Conservation (phyloP, 1,284 basidiomycete genomes). For the Clitocybe nebularis region DNA sequence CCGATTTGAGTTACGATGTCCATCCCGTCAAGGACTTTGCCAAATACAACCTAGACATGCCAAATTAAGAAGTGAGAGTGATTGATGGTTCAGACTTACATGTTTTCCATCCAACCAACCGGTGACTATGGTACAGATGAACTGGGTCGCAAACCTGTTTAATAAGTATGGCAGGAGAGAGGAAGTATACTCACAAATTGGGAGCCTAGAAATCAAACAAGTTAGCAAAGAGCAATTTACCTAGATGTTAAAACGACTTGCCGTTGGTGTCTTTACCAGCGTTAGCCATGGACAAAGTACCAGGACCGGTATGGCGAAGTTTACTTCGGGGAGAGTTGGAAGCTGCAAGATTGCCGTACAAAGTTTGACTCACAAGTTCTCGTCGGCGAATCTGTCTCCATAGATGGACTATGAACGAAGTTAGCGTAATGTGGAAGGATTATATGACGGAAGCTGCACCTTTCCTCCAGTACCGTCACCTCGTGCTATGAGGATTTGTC, state of each 20-base stretch:
- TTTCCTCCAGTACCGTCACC: conserved; percentile 97
- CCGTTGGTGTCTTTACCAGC: conserved; percentile 85
- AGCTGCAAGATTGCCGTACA: background rate
- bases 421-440: background rate
- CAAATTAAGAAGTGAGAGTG: conserved; percentile 7
- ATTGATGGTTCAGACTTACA: conserved; percentile 34
- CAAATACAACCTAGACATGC: conserved; percentile 77
- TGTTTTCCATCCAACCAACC: conserved; percentile 77
- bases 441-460: conserved; percentile 26
- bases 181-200: conserved; percentile 63
- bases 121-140: conserved; percentile 79
- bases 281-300: conserved; percentile 92
- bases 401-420: conserved; percentile 70
- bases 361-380: conserved; percentile 77
- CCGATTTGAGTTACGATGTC: conserved; percentile 76
- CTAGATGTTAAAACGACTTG: conserved; percentile 24
- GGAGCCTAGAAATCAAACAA: conserved; percentile 61
- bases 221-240: background rate
- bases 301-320: conserved; percentile 84
- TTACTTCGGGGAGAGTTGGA: conserved; percentile 46
- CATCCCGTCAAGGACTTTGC: conserved; percentile 87
- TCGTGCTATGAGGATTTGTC: conserved; percentile 44
- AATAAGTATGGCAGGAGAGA: conserved; percentile 2
- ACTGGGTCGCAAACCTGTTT: conserved; percentile 39
- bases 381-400: conserved; percentile 91